A percentile compares a stretch with the other conserved stretches of the same genome.
phyloP scores from a whole-genome alignment of 768 basidiomycete genomes.

The Tulasnella sp. region DNA sequence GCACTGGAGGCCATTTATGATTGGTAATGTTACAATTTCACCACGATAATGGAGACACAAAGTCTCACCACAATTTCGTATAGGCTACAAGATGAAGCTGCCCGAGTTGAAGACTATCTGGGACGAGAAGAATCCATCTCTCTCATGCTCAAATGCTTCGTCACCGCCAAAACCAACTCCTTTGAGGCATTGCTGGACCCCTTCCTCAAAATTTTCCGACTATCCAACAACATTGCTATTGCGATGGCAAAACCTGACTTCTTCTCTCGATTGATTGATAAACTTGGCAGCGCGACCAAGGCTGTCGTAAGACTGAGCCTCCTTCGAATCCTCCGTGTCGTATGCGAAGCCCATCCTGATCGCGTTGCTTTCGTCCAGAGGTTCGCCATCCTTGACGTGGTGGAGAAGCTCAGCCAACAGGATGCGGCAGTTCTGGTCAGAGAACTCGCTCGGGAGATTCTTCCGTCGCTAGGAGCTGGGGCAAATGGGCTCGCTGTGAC shows the following conservation, averaged over 20 bases:
- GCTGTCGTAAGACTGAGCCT: conserved; percentile 86
- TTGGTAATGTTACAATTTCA: conserved; percentile 43
- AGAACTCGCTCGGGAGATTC: conserved; percentile 75
- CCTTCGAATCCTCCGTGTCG: conserved; percentile 65
- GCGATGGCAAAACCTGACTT: conserved; percentile 71
- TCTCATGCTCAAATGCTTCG: conserved; percentile 63
- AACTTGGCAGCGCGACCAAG: conserved; percentile 54
- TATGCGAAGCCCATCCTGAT: conserved; percentile 86
- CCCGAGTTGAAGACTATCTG: conserved; percentile 82
- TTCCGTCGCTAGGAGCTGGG: conserved; percentile 59
- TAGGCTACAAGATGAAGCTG: conserved; percentile 92
- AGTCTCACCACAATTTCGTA: too few species aligned
- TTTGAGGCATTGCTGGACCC: conserved; percentile 90
- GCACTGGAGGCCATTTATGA: conserved; percentile 81
- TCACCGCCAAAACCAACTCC: conserved; percentile 71
- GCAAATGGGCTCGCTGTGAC: conserved; percentile 30
- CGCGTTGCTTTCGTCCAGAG: conserved; percentile 65
- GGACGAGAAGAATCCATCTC: conserved; percentile 52
- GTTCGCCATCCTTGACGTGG: conserved; percentile 69
- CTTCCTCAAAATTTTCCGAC: conserved; percentile 78
- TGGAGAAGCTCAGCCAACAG: conserved; percentile 63
- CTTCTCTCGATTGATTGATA: conserved; percentile 77
- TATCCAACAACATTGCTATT: conserved; percentile 61
- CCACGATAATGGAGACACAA: not conserved
- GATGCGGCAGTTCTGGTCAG: conserved; percentile 87